Base-by-base conservation (phyloP, 2,329 filamentous ascomycete genomes). In the Arthrobotrys musiformis region DNA sequence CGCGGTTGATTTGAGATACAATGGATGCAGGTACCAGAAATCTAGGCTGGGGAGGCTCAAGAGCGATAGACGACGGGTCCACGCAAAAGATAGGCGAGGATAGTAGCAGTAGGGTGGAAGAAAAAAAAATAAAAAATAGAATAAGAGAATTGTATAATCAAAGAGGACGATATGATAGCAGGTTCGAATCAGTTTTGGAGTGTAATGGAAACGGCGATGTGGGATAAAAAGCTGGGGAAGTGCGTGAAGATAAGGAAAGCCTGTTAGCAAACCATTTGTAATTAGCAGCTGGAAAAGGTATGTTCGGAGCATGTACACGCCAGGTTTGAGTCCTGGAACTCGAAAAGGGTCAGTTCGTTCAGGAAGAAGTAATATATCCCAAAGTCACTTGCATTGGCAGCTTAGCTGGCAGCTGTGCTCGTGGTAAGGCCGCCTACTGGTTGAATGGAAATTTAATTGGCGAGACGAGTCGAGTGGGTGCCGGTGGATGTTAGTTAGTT, bases 221-320 rank as follows among this genome's bases (percentile, higher is more conserved):
- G 70, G 62, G 44, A 66, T 61, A 56, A 68, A 74, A 74, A 74
- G 70, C 70, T 74, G 70, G 70, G 58, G 70, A 75, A 75, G 63
- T 69, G 70, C 63, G 70, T 66, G 63, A 75, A 75, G 70, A 75
- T 75, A 75, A 75, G 70, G 70, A 68, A 75, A 68, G 52, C 70
- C 56, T 60, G 70, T 75, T 75, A 75, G 62, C 70, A 68, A 75
- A 75, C 70, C 70, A 75, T 75, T 75, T 75, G 70, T 75, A 75
- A 75, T 75, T 67, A 68, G 70, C 70, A 74, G 60, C 77, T 66
- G 61, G 64, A 74, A 73, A 72, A 44, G 70, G 61, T 74, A 68
- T 52, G 63, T 67, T 60, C 42, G 61, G 70, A 58, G 46, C 56
- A 63, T 54, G 72, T 69, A 76, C 58, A 63, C 63, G n/a, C 44